Evolutionary conservation across 371 early-diverging fungal species (phyloP).

Genomic region (Saksenaea vasiformis): DNA sequence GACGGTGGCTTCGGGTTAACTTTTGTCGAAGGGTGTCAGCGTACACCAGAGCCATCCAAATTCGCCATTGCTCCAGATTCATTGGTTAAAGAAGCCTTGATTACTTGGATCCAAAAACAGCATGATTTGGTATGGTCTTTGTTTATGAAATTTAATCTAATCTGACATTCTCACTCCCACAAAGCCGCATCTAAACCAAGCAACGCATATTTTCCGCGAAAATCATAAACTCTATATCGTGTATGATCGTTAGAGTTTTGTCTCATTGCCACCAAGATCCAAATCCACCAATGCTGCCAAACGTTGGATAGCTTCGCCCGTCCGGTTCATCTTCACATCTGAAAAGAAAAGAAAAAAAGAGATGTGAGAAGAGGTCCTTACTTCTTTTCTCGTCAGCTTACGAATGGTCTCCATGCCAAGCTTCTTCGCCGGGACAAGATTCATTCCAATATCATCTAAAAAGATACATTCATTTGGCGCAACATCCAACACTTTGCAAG

Average conservation of each 20-base stretch:
- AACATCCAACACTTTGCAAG: constrained; percentile 62
- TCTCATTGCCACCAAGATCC: constrained; percentile 29
- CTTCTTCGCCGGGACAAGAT: constrained; percentile 63
- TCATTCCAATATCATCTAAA: constrained; percentile 79
- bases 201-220: constrained; percentile 22
- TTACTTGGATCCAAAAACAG: constrained; percentile 16
- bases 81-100: constrained; percentile 13
- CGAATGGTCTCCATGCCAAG: constrained; percentile 69
- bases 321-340: constrained; percentile 63
- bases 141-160: neutral
- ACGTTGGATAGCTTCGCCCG: constrained; percentile 57
- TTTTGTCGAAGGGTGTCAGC: neutral
- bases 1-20: neutral
- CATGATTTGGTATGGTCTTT: constrained; percentile 8
- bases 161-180: neutral
- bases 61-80: constrained; percentile 13
- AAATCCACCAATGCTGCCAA: constrained; percentile 45
- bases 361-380: neutral
- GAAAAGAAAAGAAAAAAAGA: constrained; percentile 8
- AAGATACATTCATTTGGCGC: constrained; percentile 65
- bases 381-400: constrained; percentile 20
- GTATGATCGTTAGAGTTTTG: constrained; percentile 20
- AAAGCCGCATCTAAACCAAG: constrained; percentile 16
- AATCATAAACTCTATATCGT: constrained; percentile 23
- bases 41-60: neutral